phyloP scores from a whole-genome alignment of 2,329 filamentous ascomycete species.

The Colletotrichum karsti region DNA sequence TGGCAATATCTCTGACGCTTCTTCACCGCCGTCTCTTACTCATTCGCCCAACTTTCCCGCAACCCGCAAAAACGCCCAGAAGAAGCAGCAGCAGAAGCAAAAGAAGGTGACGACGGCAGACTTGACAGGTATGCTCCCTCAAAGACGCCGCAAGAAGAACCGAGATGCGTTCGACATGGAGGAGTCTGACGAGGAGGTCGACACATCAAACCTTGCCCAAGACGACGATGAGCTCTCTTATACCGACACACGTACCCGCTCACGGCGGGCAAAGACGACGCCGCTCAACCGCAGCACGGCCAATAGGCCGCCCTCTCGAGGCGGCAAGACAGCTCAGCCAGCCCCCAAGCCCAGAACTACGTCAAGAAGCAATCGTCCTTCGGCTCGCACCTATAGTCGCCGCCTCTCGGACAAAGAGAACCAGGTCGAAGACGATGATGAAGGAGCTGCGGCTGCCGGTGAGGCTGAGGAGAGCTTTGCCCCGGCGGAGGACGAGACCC shows the following conservation, averaged over 20 bases:
- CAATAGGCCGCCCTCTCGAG: conserved; percentile 31
- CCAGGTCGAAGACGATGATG: conserved; percentile 43
- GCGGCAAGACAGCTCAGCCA: conserved; percentile 33
- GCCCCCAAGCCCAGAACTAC: conserved; percentile 27
- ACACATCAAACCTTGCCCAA: conserved; percentile 55
- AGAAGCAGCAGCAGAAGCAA: conserved; percentile 25
- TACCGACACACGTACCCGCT: conserved; percentile 46
- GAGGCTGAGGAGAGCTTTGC: conserved; percentile 42
- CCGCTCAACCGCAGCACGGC: conserved; percentile 38
- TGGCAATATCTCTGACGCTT: conserved; percentile 61
- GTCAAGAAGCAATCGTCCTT: conserved; percentile 33
- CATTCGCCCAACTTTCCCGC: conserved; percentile 68
- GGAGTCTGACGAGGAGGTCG: conserved; percentile 56
- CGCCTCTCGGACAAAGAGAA: conserved; percentile 69
- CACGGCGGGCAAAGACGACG: conserved; percentile 41
- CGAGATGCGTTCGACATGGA: conserved; percentile 41
- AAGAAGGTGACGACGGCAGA: conserved; percentile 61
- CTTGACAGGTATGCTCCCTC: conserved; percentile 62
- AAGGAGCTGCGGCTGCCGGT: conserved; percentile 42
- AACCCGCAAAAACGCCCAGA: conserved; percentile 36
- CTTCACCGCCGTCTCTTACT: conserved; percentile 72
- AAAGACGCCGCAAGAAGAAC: conserved; percentile 53
- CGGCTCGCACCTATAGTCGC: conserved; percentile 57
- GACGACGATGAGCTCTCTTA: conserved; percentile 67
- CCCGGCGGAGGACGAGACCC: conserved; percentile 55